Percentiles rank a stretch among this genome's conserved stretches.
These are phyloP conservation scores for Knoxdaviesia capensis DNA, from an alignment of 2,329 filamentous ascomycete species.

Conservation along the genomic window DNA sequence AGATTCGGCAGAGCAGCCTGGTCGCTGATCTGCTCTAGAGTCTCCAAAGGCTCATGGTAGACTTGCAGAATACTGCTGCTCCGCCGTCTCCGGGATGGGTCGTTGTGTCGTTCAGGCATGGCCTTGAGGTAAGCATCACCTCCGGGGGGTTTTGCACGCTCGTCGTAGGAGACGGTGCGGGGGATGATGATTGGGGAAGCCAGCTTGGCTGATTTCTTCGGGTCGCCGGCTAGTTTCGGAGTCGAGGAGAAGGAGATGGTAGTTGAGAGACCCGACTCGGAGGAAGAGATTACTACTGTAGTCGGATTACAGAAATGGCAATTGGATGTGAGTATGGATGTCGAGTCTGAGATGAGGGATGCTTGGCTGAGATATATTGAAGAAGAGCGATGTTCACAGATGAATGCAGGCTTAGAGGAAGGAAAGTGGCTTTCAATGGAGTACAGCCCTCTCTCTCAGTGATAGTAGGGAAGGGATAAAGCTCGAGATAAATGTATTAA, in stretches of 20 bases:
- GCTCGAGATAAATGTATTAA: no score
- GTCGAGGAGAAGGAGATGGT: not conserved
- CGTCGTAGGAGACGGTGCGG: slow-evolving; percentile 81
- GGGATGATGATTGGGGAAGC: slow-evolving; percentile 75
- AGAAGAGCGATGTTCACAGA: not conserved
- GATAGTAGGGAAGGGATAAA: no score
- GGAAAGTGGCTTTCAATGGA: no score
- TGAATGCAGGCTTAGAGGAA: no score
- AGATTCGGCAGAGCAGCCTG: slow-evolving; percentile 87
- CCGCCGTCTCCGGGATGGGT: slow-evolving; percentile 63
- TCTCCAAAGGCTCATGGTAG: slow-evolving; percentile 92
- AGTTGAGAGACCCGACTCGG: no score
- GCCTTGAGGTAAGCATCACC: slow-evolving; percentile 35
- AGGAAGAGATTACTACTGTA: no score
- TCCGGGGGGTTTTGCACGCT: slow-evolving; percentile 47
- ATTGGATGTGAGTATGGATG: no score
- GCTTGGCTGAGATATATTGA: not conserved
- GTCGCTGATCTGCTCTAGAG: slow-evolving; percentile 92
- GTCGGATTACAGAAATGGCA: no score
- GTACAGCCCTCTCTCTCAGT: no score
- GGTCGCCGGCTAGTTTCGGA: slow-evolving; percentile 25
- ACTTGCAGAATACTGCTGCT: slow-evolving; percentile 86
- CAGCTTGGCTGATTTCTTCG: slow-evolving; percentile 56
- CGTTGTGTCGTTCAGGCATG: slow-evolving; percentile 35
- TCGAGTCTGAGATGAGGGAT: not conserved